Evolutionary conservation across 228 moss, liverwort and hornwort genomes (phyloP), one percentile per base, ranked within the genome.

Genomic region (Sphagnum fallax): DNA sequence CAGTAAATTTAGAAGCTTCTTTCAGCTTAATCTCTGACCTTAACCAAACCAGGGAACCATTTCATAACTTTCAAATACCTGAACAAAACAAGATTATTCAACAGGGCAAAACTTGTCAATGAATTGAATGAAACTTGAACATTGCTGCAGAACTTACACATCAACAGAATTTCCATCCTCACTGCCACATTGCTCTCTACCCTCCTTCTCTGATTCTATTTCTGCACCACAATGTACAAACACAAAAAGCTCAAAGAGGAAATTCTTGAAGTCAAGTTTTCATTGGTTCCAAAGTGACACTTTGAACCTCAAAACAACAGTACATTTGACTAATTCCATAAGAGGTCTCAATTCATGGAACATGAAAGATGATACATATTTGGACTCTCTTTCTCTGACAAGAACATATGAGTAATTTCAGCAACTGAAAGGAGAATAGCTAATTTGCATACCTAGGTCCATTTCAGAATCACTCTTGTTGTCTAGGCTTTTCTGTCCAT

Each of bases 391-490:
- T 32, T 32, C 32, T 32, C 32, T 32, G 32, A 32, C 32, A 32
- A 32, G 32, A 32, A 32, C 32, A 32, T 32, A 32, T 32, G 32
- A 32, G 32, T 32, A 32, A 32, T 32, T 32, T 32, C 2, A 2
- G 32, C 32, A 32, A 32, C 32, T 32, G 32, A 32, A 32, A 32
- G 32, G 32, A 32, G 32, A 32, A 32, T 32, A 2, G 32, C 2
- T 32, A 2, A 2, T 32, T 32, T 32, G 32, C 32, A 32, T 32
- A 32, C 32, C 32, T 32, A 32, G 32, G 32, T 32, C 5, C 81
- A 81, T 85, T 70, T 79, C 81, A 52, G 69, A 62, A 69, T 75
- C 84, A 60, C 74, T 76, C 65, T 32, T 48, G 10, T n/a, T 62
- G 15, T 47, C 69, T 9, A 47, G 6, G 53, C 49, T 51, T 55